Evolutionary conservation across 139 green algal genomes (phyloP).

Genomic region (Tetraselmis chui): DNA sequence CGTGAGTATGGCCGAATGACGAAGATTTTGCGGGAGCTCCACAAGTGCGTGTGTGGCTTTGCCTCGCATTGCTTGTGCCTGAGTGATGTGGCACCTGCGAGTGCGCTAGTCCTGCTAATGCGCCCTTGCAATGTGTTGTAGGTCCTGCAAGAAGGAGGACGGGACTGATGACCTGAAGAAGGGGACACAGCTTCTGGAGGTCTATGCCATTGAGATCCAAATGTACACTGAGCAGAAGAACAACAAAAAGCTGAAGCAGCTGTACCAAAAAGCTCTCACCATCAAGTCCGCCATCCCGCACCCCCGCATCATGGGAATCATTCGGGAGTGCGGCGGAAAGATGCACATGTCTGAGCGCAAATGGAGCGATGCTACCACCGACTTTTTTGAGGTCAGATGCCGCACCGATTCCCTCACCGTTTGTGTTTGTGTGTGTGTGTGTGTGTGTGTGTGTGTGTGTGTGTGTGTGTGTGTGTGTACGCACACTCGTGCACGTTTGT

Average conservation of each 20-base stretch:
- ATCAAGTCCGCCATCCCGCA: slow-evolving; percentile 95
- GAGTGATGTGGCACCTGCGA: no score
- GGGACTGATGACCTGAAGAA: slow-evolving; percentile 92
- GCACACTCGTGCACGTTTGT: no score
- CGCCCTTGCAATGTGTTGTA: no score
- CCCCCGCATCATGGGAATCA: slow-evolving; percentile 95
- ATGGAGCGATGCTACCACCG: slow-evolving; percentile 85
- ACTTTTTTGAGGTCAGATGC: slow-evolving; percentile 89
- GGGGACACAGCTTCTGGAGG: slow-evolving; percentile 95
- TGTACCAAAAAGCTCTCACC: slow-evolving; percentile 66
- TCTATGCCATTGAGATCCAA: slow-evolving; percentile 97
- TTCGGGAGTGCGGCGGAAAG: slow-evolving; percentile 96
- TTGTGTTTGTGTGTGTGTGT: no score
- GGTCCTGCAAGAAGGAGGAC: slow-evolving; percentile 79
- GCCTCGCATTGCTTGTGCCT: no score
- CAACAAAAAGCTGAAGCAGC: slow-evolving; percentile 87
- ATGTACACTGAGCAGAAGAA: slow-evolving; percentile 91
- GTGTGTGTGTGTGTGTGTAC: no score
- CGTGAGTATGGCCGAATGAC: slow-evolving; percentile 64
- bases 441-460: no score
- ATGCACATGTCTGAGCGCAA: slow-evolving; percentile 93
- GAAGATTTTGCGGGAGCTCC: slow-evolving; percentile 80
- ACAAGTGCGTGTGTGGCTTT: slow-evolving; percentile 48
- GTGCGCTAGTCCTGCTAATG: no score
- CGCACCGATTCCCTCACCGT: no score